Evolutionary conservation across 2,329 filamentous ascomycete species (phyloP), one percentile per base, ranked within the genome.

Genomic region (Leptosphaerulina australis): DNA sequence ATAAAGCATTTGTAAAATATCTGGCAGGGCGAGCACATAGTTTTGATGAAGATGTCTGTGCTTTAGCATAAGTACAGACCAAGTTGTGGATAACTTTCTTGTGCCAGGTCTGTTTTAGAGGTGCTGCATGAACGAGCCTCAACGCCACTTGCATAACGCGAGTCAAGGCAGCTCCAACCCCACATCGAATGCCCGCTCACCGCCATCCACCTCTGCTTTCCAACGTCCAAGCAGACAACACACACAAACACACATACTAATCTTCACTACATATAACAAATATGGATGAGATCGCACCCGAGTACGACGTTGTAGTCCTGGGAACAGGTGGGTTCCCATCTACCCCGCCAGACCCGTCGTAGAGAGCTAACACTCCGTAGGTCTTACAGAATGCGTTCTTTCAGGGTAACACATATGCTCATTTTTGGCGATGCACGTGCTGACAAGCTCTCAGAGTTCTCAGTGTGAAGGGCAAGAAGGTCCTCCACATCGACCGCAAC

Each of bases 401-500:
- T 97, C 93, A 74, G 94, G 93, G 91, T 96, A 88, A 60, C 45
- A 60, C 63, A 44, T 26, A 34, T 17, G 51, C 45, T 50, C 34
- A n/a, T 31, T 10, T 12, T 18, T 25, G n/a, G 28, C 28, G 26
- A 22, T 35, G 35, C 37, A 21, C 21, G 15, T 47, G 17, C 60
- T 66, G 31, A 67, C 64, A 38, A 30, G 21, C 24, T 29, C 48
- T 60, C 68, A 91, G 92, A 77, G 92, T 99, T 56, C 81, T 97
- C 73, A 96, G 91, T 80, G 93, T 97, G 69, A 97, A 97, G 83
- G 93, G 93, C 76, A 93, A 96, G 83, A 97, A 97, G 82, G 94
- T 99, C 71, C 84, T 99, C 61, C 94, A 99, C 81, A 96, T 99
- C 75, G 94, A 97, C 79, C 88, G 92, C 73, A 97, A 97, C 75